phyloP scores from a whole-genome alignment of 352 stramenopile genomes.

The Phytopythium aichiense region DNA sequence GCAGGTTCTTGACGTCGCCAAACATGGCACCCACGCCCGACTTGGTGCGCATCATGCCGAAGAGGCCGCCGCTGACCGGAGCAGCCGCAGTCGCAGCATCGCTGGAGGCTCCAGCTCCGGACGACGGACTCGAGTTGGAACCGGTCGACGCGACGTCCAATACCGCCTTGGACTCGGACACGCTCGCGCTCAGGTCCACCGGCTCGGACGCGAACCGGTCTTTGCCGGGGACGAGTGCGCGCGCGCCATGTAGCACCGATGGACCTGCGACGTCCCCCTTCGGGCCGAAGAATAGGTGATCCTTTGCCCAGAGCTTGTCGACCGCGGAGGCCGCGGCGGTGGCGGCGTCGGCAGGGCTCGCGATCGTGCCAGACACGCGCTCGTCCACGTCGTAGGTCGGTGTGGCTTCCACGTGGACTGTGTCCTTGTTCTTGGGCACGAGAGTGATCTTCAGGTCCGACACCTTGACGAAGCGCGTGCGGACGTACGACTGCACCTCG shows the following conservation, averaged over 20 bases:
- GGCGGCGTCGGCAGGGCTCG: not conserved
- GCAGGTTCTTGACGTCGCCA: slow-evolving; percentile 51
- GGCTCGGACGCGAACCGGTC: slow-evolving; percentile 57
- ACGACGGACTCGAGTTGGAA: slow-evolving; percentile 12
- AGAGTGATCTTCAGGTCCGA: slow-evolving; percentile 67
- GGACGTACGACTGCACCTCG: slow-evolving; percentile 56
- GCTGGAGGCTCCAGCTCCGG: slow-evolving; percentile 12
- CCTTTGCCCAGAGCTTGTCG: slow-evolving; percentile 41
- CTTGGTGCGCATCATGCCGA: slow-evolving; percentile 44
- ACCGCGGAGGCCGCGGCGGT: not conserved
- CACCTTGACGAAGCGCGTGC: slow-evolving; percentile 57
- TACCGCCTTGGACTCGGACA: slow-evolving; percentile 59
- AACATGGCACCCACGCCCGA: slow-evolving; percentile 43
- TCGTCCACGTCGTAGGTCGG: slow-evolving; percentile 6
- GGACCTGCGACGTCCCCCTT: slow-evolving; percentile 55
- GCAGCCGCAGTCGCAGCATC: slow-evolving; percentile 6
- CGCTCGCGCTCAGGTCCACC: slow-evolving; percentile 51
- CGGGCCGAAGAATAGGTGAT: slow-evolving; percentile 64
- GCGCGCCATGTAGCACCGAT: slow-evolving; percentile 51
- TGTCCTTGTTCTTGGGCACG: slow-evolving; percentile 56
- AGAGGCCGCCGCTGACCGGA: slow-evolving; percentile 30
- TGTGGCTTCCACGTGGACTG: slow-evolving; percentile 43
- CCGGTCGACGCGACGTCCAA: slow-evolving; percentile 20
- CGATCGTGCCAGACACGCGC: slow-evolving; percentile 10
- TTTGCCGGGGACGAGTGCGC: slow-evolving; percentile 27